phyloP scores from a whole-genome alignment of 1,139 yeast species.

The Yamadazyma friedrichii region DNA sequence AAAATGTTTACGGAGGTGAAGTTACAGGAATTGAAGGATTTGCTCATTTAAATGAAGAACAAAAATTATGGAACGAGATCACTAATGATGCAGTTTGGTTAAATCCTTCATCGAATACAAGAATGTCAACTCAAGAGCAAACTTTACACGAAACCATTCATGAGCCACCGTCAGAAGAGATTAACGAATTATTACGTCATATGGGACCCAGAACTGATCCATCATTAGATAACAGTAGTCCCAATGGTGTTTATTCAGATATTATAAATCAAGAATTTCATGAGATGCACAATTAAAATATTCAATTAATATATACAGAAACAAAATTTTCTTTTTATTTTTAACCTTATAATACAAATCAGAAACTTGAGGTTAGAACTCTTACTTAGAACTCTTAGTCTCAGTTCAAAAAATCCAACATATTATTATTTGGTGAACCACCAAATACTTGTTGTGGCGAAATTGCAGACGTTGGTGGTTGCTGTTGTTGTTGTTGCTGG shows the following conservation, averaged over 20 bases:
- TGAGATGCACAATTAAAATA: slow-evolving; percentile 18
- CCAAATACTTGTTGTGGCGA: slow-evolving; percentile 41
- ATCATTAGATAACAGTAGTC: neutral
- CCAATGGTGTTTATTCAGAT: slow-evolving; percentile 33
- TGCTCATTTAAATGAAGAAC: slow-evolving; percentile 49
- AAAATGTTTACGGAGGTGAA: slow-evolving; percentile 34
- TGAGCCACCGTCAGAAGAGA: slow-evolving; percentile 5
- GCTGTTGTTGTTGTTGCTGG: slow-evolving; percentile 6
- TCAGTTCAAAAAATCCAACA: slow-evolving; percentile 18
- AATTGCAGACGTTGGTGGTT: slow-evolving; percentile 18
- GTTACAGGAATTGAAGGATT: slow-evolving; percentile 47
- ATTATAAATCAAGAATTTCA: slow-evolving; percentile 43
- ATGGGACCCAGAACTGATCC: slow-evolving; percentile 7
- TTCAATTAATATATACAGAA: neutral
- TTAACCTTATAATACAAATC: too few relatives aligned
- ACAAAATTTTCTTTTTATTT: too few relatives aligned
- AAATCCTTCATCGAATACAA: slow-evolving; percentile 13
- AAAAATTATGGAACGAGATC: slow-evolving; percentile 72
- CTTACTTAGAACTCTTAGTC: too few relatives aligned
- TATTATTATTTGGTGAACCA: slow-evolving; percentile 14
- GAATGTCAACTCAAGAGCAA: neutral
- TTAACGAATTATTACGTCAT: slow-evolving; percentile 12
- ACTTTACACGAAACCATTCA: slow-evolving; percentile 1
- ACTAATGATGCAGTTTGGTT: slow-evolving; percentile 77
- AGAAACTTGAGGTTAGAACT: too few relatives aligned